Evolutionary conservation across 495 filamentous ascomycete genomes (phyloP).

Genomic region (Podospora pseudoanserina): DNA sequence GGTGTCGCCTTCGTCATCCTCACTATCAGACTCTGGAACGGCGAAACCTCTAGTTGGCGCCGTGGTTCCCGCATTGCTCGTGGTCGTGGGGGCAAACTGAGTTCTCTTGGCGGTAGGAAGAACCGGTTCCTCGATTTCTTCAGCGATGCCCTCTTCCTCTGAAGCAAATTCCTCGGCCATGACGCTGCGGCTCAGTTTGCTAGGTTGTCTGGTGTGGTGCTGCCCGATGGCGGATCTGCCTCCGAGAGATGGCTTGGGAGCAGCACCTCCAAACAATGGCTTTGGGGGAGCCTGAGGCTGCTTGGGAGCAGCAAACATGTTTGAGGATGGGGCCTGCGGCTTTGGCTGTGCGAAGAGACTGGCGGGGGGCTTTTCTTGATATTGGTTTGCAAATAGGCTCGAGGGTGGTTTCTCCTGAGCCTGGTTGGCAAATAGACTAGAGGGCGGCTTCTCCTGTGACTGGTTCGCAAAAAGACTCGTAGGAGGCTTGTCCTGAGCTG

Average conservation of each 20-base stretch:
- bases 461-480: not conserved
- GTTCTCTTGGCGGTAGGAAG: not conserved
- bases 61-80: conserved; percentile 34
- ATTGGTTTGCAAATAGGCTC: not conserved
- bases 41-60: conserved; percentile 10
- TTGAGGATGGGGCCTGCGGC: not conserved
- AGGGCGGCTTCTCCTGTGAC: not conserved
- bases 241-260: conserved; percentile 1
- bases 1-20: conserved; percentile 32
- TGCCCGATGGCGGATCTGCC: conserved; percentile 14
- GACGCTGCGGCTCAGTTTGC: conserved; percentile 24
- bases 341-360: conserved; percentile 4
- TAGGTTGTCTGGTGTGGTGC: conserved; percentile 17
- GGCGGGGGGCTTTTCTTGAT: not conserved
- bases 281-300: not conserved
- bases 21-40: conserved; percentile 17
- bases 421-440: not conserved
- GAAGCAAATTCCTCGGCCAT: conserved; percentile 20
- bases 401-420: not conserved
- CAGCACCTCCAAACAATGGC: not conserved
- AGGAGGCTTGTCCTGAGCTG: not conserved
- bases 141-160: conserved; percentile 21
- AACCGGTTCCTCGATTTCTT: conserved; percentile 24
- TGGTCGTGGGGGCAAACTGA: not conserved
- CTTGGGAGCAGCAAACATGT: not conserved